phyloP scores from a whole-genome alignment of 352 stramenopile genomes.

The Phytophthora sp. region DNA sequence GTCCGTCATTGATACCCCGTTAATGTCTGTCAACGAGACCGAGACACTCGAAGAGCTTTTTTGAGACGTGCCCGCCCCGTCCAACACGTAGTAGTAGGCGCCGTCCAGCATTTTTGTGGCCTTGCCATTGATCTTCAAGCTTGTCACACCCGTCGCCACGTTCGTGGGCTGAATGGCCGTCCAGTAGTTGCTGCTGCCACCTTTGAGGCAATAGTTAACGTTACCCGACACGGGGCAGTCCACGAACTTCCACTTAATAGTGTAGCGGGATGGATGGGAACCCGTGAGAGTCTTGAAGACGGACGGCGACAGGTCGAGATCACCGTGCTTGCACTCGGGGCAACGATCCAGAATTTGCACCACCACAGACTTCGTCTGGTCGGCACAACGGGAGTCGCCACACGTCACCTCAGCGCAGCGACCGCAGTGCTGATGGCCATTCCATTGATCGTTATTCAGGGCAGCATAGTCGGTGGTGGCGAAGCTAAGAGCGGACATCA shows the following conservation, averaged over 20 bases:
- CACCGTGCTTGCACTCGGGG: constrained; percentile 73
- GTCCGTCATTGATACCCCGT: constrained; percentile 48
- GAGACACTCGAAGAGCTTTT: constrained; percentile 36
- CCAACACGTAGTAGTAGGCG: constrained; percentile 66
- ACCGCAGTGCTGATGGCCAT: constrained; percentile 59
- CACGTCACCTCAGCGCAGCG: constrained; percentile 74
- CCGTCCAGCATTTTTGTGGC: constrained; percentile 64
- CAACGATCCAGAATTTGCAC: constrained; percentile 78
- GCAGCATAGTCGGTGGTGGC: constrained; percentile 65
- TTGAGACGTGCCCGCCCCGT: constrained; percentile 39
- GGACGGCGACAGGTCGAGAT: constrained; percentile 56
- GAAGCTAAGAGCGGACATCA: constrained; percentile 42
- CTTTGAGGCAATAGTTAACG: constrained; percentile 63
- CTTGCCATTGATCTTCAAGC: constrained; percentile 56
- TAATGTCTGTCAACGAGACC: constrained; percentile 52
- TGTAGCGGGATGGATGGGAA: constrained; percentile 41
- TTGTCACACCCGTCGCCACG: constrained; percentile 40
- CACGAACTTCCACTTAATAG: constrained; percentile 60
- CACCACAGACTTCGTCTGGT: constrained; percentile 47
- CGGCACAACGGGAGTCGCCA: constrained; percentile 51
- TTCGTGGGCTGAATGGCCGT: constrained; percentile 57
- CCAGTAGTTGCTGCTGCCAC: constrained; percentile 60
- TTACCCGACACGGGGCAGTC: constrained; percentile 54
- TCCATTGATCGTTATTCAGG: constrained; percentile 74
- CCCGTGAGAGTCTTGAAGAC: constrained; percentile 59